phyloP scores from a whole-genome alignment of 805 yeast genomes.

The Tetrapisispora taiwanensis region DNA sequence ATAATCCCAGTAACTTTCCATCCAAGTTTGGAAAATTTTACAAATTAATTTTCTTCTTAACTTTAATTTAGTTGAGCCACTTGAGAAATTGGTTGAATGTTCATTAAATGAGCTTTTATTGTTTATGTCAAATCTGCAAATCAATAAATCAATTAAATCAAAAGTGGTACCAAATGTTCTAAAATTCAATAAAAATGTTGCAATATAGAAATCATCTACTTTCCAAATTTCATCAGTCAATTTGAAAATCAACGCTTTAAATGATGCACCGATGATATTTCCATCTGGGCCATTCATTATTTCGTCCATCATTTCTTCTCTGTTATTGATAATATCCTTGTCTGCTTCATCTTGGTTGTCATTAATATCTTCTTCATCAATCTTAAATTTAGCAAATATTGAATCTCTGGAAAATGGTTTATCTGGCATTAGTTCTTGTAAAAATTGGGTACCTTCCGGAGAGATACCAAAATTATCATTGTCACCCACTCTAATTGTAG shows the following conservation, averaged over 20 bases:
- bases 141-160: conserved; percentile 58
- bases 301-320: conserved; percentile 31
- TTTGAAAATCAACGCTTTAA: conserved; percentile 54
- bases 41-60: conserved; percentile 59
- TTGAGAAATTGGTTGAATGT: conserved; percentile 29
- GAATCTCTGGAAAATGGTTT: conserved; percentile 30
- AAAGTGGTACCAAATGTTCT: conserved; percentile 58
- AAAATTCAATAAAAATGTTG: conserved; percentile 71
- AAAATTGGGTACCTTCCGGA: conserved; percentile 25
- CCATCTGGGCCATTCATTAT: conserved; percentile 34
- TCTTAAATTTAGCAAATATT: conserved; percentile 28
- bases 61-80: conserved; percentile 36
- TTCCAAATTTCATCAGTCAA: conserved; percentile 55
- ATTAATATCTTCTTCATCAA: conserved; percentile 17
- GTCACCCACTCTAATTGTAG: conserved; percentile 25
- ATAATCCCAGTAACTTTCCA: conserved; percentile 81
- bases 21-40: conserved; percentile 68
- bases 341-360: background rate
- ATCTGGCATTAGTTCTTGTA: conserved; percentile 28
- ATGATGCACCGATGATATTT: conserved; percentile 56
- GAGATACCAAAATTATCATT: conserved; percentile 16
- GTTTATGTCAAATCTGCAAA: conserved; percentile 50
- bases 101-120: conserved; percentile 29
- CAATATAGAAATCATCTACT: conserved; percentile 56
- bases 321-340: conserved; percentile 13